Evolutionary conservation across 176 grass and related monocot species (phyloP).

Genomic region (Eragrostis nindensis): DNA sequence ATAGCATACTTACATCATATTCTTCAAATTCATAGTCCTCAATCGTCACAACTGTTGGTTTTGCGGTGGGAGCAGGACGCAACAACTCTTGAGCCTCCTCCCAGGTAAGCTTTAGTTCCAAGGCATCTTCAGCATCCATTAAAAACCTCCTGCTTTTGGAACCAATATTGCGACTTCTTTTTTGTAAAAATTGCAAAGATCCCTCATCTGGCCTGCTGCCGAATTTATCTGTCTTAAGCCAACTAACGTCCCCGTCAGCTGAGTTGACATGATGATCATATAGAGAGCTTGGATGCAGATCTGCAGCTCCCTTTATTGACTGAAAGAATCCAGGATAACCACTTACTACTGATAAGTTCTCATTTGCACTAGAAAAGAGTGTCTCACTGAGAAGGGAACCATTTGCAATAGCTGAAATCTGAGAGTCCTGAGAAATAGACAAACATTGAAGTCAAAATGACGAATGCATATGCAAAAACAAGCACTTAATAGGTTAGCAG

Average conservation of each 20-base stretch:
- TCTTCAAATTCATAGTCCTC: conserved; percentile 99
- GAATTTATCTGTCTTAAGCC: conserved; percentile 75
- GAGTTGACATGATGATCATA: conserved; percentile 62
- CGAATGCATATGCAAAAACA: conserved; percentile 26
- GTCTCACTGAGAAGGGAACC: conserved; percentile 74
- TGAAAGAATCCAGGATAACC: conserved; percentile 89
- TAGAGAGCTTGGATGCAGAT: conserved; percentile 64
- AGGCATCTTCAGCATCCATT: conserved; percentile 88
- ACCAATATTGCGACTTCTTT: conserved; percentile 88
- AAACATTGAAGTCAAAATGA: conserved; percentile 19
- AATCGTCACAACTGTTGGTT: conserved; percentile 86
- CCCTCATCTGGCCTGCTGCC: conserved; percentile 62
- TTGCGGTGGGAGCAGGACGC: conserved; percentile 82
- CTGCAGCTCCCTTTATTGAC: conserved; percentile 67
- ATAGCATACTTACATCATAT: conserved; percentile 83
- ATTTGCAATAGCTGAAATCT: conserved; percentile 97
- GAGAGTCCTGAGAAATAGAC: conserved; percentile 79
- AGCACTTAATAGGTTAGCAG: conserved; percentile 27
- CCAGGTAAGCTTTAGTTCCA: conserved; percentile 92
- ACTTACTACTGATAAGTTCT: conserved; percentile 74
- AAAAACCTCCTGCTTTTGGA: conserved; percentile 81
- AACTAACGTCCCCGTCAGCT: conserved; percentile 71
- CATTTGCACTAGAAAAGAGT: conserved; percentile 69
- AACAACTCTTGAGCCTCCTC: conserved; percentile 97
- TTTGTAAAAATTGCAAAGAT: conserved; percentile 71